phyloP scores from a whole-genome alignment of 192 early-diverging fungal genomes.

The Coemansia erecta region DNA sequence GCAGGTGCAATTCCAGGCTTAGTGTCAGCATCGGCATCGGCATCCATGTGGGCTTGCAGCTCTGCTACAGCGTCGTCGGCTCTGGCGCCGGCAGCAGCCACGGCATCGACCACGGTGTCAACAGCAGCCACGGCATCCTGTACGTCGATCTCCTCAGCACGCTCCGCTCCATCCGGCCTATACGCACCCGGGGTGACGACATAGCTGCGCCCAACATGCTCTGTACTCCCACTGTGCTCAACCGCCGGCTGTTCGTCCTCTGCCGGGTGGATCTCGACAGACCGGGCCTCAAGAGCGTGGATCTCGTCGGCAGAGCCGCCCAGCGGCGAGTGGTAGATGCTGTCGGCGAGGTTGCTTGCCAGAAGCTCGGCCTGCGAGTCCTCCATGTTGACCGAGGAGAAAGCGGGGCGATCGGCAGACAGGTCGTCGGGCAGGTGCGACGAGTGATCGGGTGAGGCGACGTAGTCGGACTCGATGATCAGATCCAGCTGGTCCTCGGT shows the following conservation, averaged over 20 bases:
- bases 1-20: no score
- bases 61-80: no score
- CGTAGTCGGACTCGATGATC: not conserved
- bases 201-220: slow-evolving; percentile 6
- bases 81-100: not conserved
- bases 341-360: slow-evolving; percentile 40
- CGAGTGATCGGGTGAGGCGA: not conserved
- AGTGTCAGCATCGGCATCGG: not conserved
- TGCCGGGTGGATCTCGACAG: not conserved
- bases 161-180: slow-evolving; percentile 4
- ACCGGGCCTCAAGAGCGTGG: slow-evolving; percentile 20
- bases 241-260: slow-evolving; percentile 6
- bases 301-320: slow-evolving; percentile 19
- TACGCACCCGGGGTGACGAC: slow-evolving; percentile 42
- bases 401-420: not conserved
- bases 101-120: not conserved
- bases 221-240: not conserved
- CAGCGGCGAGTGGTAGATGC: slow-evolving; percentile 31
- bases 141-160: slow-evolving; percentile 11
- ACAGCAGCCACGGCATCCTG: slow-evolving; percentile 18
- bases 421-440: slow-evolving; percentile 16
- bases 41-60: not conserved
- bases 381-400: slow-evolving; percentile 26
- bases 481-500: slow-evolving; percentile 22
- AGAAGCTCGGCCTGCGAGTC: slow-evolving; percentile 48